Conservation (phyloP, 148 eudicot species). For the Limonium bicolor region DNA sequence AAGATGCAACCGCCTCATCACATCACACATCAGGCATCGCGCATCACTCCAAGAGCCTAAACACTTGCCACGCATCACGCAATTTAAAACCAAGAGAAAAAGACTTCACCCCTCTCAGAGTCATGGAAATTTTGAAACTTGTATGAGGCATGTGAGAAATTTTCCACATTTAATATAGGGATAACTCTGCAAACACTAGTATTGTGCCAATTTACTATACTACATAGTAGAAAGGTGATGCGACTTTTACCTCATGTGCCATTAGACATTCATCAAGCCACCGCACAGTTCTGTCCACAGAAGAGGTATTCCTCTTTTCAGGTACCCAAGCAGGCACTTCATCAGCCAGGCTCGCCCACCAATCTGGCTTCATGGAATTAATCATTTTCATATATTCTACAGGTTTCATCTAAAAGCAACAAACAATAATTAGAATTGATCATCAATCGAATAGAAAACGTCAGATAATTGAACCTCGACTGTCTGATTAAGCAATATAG, state of each 20-base stretch:
- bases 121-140: too few relatives aligned
- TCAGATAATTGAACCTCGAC: background rate
- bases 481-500: background rate
- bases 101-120: too few relatives aligned
- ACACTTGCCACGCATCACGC: too few relatives aligned
- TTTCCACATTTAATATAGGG: too few relatives aligned
- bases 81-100: too few relatives aligned
- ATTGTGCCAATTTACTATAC: too few relatives aligned
- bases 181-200: too few relatives aligned
- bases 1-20: too few relatives aligned
- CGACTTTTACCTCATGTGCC: constrained; percentile 19
- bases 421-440: constrained; percentile 1
- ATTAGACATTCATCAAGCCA: constrained; percentile 82
- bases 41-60: too few relatives aligned
- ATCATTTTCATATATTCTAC: constrained; percentile 49
- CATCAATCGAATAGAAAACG: too few relatives aligned
- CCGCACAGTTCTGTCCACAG: constrained; percentile 60
- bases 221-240: background rate
- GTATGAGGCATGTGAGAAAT: too few relatives aligned
- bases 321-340: constrained; percentile 80
- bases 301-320: constrained; percentile 52
- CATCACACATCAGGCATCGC: too few relatives aligned
- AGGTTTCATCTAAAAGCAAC: constrained; percentile 43
- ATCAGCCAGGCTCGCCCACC: constrained; percentile 61
- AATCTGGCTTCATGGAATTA: constrained; percentile 53